Conservation (phyloP, 2,329 filamentous ascomycete genomes). For the Parasarocladium wereldwijsianum region DNA sequence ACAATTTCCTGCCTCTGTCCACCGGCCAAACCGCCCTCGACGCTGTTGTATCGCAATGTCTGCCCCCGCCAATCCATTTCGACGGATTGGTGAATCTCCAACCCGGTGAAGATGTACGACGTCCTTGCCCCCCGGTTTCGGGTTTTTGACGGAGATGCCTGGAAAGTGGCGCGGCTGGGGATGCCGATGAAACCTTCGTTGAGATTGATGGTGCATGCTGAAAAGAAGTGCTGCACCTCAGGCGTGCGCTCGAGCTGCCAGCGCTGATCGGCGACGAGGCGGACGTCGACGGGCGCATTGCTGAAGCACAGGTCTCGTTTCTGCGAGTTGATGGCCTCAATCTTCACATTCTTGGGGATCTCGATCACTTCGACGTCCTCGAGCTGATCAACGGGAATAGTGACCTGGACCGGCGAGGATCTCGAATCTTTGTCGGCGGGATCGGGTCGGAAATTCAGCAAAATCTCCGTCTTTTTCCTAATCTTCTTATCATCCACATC, state of each 20-base stretch:
- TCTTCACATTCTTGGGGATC: constrained; percentile 15
- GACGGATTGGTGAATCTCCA: constrained; percentile 35
- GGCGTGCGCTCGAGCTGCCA: constrained; percentile 21
- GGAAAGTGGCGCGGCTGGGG: constrained; percentile 16
- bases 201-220: constrained; percentile 28
- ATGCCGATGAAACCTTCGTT: constrained; percentile 24
- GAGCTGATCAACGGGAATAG: constrained; percentile 15
- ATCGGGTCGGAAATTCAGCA: constrained; percentile 31
- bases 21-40: constrained; percentile 35
- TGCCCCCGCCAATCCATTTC: constrained; percentile 26
- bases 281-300: constrained; percentile 29
- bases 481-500: constrained; percentile 13
- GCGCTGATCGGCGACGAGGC: constrained; percentile 22
- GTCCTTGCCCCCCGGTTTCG: not conserved
- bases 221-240: constrained; percentile 28
- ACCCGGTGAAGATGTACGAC: constrained; percentile 29
- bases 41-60: constrained; percentile 33
- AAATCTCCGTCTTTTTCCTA: constrained; percentile 17
- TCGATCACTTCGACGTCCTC: constrained; percentile 13
- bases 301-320: too few relatives aligned
- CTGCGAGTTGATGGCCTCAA: constrained; percentile 16
- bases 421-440: too few relatives aligned
- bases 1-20: constrained; percentile 35
- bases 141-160: constrained; percentile 12
- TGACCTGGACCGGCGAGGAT: constrained; percentile 15